phyloP scores from a whole-genome alignment of 345 rosid genomes.

The Linum tenue region DNA sequence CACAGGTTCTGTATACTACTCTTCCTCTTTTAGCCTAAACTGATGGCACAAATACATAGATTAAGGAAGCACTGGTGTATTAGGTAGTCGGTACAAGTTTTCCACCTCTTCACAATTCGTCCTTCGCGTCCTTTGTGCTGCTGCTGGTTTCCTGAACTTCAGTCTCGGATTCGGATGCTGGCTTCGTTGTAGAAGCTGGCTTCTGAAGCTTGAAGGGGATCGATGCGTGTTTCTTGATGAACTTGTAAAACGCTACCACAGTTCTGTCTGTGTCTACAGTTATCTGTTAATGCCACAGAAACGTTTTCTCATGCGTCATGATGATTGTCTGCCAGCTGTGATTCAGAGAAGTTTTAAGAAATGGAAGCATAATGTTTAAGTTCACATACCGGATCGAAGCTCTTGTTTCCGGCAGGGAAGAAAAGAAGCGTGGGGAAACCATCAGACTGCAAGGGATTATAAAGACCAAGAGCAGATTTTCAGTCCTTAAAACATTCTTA shows the following conservation, averaged over 20 bases:
- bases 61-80: too few relatives aligned
- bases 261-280: slow-evolving; percentile 87
- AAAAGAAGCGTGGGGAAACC: slow-evolving; percentile 92
- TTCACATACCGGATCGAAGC: slow-evolving; percentile 78
- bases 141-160: slow-evolving; percentile 9
- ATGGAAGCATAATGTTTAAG: not conserved
- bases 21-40: too few relatives aligned
- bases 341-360: not conserved
- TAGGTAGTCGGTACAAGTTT: too few relatives aligned
- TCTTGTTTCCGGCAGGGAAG: slow-evolving; percentile 98
- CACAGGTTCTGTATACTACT: too few relatives aligned
- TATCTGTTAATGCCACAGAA: slow-evolving; percentile 31
- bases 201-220: slow-evolving; percentile 93
- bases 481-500: too few relatives aligned
- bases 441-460: slow-evolving; percentile 54
- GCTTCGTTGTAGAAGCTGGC: slow-evolving; percentile 44
- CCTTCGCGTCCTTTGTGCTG: slow-evolving; percentile 38
- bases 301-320: not conserved
- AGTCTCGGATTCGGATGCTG: slow-evolving; percentile 22
- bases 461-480: not conserved
- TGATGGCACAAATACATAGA: too few relatives aligned
- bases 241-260: slow-evolving; percentile 86
- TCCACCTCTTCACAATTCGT: slow-evolving; percentile 53
- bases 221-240: slow-evolving; percentile 76
- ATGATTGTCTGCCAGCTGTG: not conserved